Evolutionary conservation across 768 basidiomycete species (phyloP).

Genomic region (Boletus huronensis): DNA sequence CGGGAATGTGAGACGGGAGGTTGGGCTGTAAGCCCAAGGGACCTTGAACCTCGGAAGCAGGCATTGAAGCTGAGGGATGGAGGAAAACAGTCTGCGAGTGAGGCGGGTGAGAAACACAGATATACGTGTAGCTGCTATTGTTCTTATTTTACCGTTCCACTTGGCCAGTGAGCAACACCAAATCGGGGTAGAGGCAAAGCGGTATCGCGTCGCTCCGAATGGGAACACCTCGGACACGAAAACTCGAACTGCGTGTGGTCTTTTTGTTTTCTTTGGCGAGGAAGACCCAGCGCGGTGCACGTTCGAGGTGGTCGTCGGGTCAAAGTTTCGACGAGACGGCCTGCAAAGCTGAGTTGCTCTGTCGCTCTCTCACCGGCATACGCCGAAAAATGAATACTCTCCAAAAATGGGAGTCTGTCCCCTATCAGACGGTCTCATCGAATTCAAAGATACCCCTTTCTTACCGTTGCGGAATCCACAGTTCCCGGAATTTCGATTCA

Average conservation of each 20-base stretch:
- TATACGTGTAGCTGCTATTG: slow-evolving; percentile 11
- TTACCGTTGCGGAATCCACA: not conserved
- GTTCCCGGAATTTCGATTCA: too few species aligned
- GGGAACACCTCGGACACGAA: not conserved
- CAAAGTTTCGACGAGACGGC: not conserved
- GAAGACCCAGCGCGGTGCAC: not conserved
- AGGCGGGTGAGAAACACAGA: not conserved
- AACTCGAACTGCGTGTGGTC: not conserved
- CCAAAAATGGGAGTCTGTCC: not conserved
- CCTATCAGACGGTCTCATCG: not conserved
- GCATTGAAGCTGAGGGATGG: slow-evolving; percentile 11
- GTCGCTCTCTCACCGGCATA: slow-evolving; percentile 16
- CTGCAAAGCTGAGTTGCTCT: slow-evolving; percentile 10
- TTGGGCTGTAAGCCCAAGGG: slow-evolving; percentile 20
- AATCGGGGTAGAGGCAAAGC: slow-evolving; percentile 19
- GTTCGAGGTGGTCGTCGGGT: slow-evolving; percentile 7
- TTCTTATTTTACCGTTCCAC: slow-evolving; percentile 10
- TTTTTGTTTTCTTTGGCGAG: not conserved
- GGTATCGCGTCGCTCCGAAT: slow-evolving; percentile 1
- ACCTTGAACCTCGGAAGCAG: slow-evolving; percentile 21
- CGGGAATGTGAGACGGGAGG: slow-evolving; percentile 13
- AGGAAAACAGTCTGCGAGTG: not conserved
- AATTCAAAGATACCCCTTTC: not conserved
- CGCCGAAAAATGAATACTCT: slow-evolving; percentile 14
- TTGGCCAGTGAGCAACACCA: slow-evolving; percentile 7